Evolutionary conservation across 1,139 yeast species (phyloP), one percentile per base, ranked within the genome.

Genomic region (Hyphopichia fennica): DNA sequence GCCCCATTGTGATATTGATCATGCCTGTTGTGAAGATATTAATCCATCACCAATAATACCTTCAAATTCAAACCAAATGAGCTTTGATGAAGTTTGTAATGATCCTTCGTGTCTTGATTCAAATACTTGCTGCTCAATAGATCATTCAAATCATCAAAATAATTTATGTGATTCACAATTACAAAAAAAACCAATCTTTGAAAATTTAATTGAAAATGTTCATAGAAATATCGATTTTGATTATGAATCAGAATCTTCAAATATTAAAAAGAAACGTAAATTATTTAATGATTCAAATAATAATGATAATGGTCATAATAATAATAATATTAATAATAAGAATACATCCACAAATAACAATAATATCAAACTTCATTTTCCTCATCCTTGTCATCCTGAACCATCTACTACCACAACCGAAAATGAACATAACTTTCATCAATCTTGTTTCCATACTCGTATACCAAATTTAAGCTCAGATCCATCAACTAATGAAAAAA

Each of bases 401-500:
- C 20, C 37, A 14, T 40, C n/a, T 4, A 11, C 8, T 27, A 6
- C 15, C 13, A 4, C 17, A 4, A 28, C 13, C 14, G 7, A 4
- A n/a, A n/a, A 15, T 28, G 17, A 47, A 31, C 63, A 60, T 41
- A 63, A 64, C 43, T 53, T 65, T n/a, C 77, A 72, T 45, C 75
- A 72, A 51, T 71, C 77, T 4, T 72, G 74, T 47, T 73, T 73
- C 47, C 78, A 73, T 45, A 69, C 78, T 3, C 67, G 67, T 25
- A 65, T 73, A 11, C 72, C 74, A 2, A 63, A 67, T 35, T 43
- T 37, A 10, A 34, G 25, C n/a, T 6, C 42, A n/a, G 32, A 39
- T 3, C n/a, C 39, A 2, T 15, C 37, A 10, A 16, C 45, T 8
- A 45, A 45, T 13, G 57, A 55, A 4, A 49, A 52, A 18, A 38